Conservation (phyloP, 306 rosid species). For the Vachellia collinsii region DNA sequence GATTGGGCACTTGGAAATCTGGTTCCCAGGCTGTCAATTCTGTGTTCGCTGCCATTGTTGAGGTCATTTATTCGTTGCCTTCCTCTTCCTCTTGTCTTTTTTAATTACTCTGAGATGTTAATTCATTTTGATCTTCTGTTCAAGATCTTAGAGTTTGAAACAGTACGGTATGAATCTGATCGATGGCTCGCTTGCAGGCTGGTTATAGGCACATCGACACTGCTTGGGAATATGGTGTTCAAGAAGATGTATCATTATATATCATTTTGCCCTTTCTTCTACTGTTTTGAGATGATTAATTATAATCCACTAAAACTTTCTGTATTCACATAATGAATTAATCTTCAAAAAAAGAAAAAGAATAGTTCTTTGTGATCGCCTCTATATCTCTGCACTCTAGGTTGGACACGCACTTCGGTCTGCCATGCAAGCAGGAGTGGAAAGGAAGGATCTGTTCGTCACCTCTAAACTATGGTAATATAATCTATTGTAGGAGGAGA, state of each 20-base stretch:
- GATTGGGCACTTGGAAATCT: slow-evolving; percentile 65
- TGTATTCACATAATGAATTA: not conserved
- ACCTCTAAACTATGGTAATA: slow-evolving; percentile 61
- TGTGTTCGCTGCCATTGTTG: slow-evolving; percentile 49
- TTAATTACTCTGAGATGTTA: not conserved
- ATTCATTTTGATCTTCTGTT: not conserved
- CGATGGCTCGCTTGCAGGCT: slow-evolving; percentile 9
- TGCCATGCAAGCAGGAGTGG: slow-evolving; percentile 60
- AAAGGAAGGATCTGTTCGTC: slow-evolving; percentile 60
- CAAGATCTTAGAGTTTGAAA: not conserved
- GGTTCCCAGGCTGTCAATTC: slow-evolving; percentile 53
- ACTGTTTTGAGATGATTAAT: not conserved
- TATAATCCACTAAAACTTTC: not conserved
- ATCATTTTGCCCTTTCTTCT: not conserved
- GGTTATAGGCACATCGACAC: slow-evolving; percentile 27
- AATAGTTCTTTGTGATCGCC: not conserved
- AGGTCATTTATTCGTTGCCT: slow-evolving; percentile 30
- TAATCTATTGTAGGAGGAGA: not conserved
- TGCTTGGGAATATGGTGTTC: slow-evolving; percentile 52
- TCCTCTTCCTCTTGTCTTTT: not conserved
- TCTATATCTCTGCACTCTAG: slow-evolving; percentile 20
- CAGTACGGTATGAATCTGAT: not conserved
- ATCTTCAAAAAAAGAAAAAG: not conserved
- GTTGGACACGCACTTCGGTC: slow-evolving; percentile 61
- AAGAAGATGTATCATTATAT: slow-evolving; percentile 47